Conservation (phyloP, 2,329 filamentous ascomycete species). For the Botrytis fabae region DNA sequence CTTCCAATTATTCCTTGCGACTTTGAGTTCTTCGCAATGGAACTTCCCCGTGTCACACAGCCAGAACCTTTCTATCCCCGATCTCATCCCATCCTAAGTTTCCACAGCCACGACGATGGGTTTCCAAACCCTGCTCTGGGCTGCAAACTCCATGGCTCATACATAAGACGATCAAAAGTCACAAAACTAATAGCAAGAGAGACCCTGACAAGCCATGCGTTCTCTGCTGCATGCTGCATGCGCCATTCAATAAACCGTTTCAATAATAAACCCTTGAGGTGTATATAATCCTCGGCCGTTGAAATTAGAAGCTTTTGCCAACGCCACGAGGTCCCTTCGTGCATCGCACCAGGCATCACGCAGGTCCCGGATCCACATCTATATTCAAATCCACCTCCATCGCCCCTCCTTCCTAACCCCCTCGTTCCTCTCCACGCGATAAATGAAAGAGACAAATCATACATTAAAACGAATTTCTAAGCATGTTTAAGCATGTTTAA, state of each 20-base stretch:
- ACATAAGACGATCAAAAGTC: not conserved
- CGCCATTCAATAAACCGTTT: not conserved
- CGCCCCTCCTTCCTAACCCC: not conserved
- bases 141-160: not conserved
- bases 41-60: not conserved
- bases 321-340: constrained; percentile 1
- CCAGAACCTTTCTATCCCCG: not conserved
- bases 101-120: not conserved
- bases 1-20: not conserved
- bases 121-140: not conserved
- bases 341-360: not conserved
- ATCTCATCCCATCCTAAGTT: not conserved
- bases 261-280: not conserved
- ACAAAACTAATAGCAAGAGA: not conserved
- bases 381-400: not conserved
- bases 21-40: not conserved
- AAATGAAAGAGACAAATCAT: not conserved
- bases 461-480: not conserved
- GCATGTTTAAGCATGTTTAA: not conserved
- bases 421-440: not conserved
- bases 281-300: not conserved
- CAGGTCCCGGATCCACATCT: constrained; percentile 8
- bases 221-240: not conserved
- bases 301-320: not conserved
- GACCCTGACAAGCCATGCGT: not conserved